Conservation (phyloP, 257 asterid genomes). For the Solanum chmielewskii region DNA sequence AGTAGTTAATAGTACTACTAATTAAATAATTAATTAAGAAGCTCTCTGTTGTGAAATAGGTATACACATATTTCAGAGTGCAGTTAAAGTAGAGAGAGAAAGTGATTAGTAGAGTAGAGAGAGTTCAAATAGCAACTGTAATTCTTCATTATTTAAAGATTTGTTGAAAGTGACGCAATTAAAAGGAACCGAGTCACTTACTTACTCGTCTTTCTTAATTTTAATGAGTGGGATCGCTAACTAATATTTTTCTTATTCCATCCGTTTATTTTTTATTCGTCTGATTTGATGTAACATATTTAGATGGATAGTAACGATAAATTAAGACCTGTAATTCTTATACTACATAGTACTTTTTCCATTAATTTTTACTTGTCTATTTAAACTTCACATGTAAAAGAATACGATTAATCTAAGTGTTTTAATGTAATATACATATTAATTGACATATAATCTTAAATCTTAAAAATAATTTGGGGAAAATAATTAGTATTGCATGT, state of each 20-base stretch:
- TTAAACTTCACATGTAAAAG: no score
- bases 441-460: neutral
- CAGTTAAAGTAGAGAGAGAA: neutral
- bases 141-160: neutral
- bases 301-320: fast-evolving
- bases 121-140: neutral
- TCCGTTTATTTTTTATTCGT: neutral
- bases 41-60: neutral
- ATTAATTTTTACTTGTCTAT: no score
- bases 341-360: fast-evolving
- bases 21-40: neutral
- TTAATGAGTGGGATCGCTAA: neutral
- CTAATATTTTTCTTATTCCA: fast-evolving
- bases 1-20: neutral
- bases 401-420: neutral
- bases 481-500: neutral
- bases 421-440: neutral
- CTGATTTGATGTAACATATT: fast-evolving
- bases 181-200: neutral
- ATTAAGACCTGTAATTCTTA: fast-evolving
- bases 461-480: neutral
- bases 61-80: neutral
- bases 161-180: neutral
- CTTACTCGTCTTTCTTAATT: neutral
- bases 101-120: neutral